Base-by-base conservation (phyloP, 768 basidiomycete genomes). In the Termitomyces sp. region DNA sequence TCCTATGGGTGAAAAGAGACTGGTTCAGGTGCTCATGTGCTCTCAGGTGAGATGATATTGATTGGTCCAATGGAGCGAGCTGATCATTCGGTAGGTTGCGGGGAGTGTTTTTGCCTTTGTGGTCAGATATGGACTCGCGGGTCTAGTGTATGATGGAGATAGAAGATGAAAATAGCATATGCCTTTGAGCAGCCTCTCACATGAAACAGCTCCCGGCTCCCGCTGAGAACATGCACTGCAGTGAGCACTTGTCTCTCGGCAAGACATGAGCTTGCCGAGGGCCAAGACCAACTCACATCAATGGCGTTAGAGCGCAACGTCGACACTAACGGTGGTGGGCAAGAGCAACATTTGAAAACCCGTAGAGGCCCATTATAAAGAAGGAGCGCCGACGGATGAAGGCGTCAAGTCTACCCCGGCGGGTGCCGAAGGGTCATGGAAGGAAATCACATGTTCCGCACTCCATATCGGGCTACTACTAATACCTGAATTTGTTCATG, bases 131-230 rank as follows among this genome's bases (percentile, higher is more conserved):
- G 95, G 95, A 9, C 78, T 95, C 12, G 94, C 93, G 4, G 82
- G 89, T 46, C 77, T 96, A 54, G 81, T 97, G 43, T 99, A 97
- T 68, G 95, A 96, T 66, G 94, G 92, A 10, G 92, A 94, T 74
- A 80, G 95, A 68, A 77, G 92, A 68, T 94, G 67, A 77, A 37
- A n/a, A 48, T 51, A 17, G 44, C 48, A 43, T 46, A 59, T 54
- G 57, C 44, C 29, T 41, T 19, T 52, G 11, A 41, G 48, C 31
- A 23, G 25, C 16, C n/a, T 51, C 55, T 47, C 55, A 53, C 51
- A 62, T 58, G 57, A 31, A 37, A 23, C 12, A 46, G 53, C 25
- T 50, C 31, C 50, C 58, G 54, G 38, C 19, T 55, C 19, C 14
- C 23, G 10, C 10, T 17, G 16, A 9, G 16, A 12, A 47, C 21